A percentile compares a stretch with the other conserved stretches of the same genome.
Conservation (phyloP, 1,284 basidiomycete genomes). For the Trichosporon coremiiforme region DNA sequence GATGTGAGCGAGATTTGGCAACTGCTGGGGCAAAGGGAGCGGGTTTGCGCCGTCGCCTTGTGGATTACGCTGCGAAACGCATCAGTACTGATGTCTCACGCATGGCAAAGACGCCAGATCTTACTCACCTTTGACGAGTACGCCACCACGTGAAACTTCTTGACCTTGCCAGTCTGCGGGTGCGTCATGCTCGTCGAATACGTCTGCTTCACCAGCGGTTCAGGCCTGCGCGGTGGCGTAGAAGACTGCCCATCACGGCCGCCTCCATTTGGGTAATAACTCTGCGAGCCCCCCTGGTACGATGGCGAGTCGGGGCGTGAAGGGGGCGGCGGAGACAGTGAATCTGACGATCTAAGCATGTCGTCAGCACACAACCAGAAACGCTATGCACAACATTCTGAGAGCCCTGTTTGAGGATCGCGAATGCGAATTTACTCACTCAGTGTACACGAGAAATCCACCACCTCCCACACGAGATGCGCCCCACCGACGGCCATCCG, state of each 20-base stretch:
- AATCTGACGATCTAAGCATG: slow-evolving; percentile 43
- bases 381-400: not conserved
- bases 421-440: slow-evolving; percentile 38
- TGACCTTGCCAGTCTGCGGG: slow-evolving; percentile 47
- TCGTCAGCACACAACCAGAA: not conserved
- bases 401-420: not conserved
- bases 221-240: slow-evolving; percentile 35
- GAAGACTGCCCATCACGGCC: slow-evolving; percentile 26
- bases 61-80: slow-evolving; percentile 42
- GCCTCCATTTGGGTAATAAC: slow-evolving; percentile 31
- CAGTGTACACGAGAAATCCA: slow-evolving; percentile 58
- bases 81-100: slow-evolving; percentile 5
- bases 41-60: slow-evolving; percentile 49
- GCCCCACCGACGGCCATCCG: slow-evolving; percentile 59
- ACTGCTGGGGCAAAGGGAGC: slow-evolving; percentile 49
- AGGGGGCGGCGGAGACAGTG: slow-evolving; percentile 47
- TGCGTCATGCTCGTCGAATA: slow-evolving; percentile 54
- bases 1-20: slow-evolving; percentile 46
- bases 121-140: slow-evolving; percentile 50
- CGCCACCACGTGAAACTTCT: slow-evolving; percentile 55
- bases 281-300: slow-evolving; percentile 24
- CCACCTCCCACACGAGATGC: slow-evolving; percentile 59
- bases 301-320: slow-evolving; percentile 32
- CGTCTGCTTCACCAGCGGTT: slow-evolving; percentile 54
- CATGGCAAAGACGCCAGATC: not conserved